phyloP scores from a whole-genome alignment of 805 yeast genomes.

The Candida chilensis region DNA sequence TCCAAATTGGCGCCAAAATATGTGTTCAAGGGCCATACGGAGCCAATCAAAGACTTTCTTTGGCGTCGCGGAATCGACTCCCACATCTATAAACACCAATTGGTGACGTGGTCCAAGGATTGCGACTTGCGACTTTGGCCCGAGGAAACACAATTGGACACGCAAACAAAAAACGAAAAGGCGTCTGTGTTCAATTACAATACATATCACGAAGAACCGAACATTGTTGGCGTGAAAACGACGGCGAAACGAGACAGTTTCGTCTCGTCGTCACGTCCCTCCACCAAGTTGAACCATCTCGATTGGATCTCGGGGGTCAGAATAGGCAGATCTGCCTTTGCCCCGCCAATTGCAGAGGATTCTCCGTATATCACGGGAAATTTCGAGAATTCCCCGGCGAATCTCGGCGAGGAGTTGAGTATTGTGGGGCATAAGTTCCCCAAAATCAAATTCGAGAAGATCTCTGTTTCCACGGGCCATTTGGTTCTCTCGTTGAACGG shows the following conservation, averaged over 20 bases:
- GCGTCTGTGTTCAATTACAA: conserved; percentile 11
- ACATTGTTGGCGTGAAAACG: no score
- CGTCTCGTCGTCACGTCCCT: no score
- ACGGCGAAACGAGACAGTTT: conserved; percentile 1
- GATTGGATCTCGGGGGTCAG: conserved; percentile 93
- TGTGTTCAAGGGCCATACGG: conserved; percentile 73
- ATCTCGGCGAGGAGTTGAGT: conserved; percentile 88
- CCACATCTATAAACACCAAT: conserved; percentile 51
- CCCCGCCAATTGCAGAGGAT: conserved; percentile 13
- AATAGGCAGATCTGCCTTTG: conserved; percentile 46
- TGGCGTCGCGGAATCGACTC: conserved; percentile 65
- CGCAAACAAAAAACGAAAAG: not conserved
- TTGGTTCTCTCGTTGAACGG: conserved; percentile 74
- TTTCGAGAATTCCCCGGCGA: conserved; percentile 33
- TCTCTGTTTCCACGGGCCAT: conserved; percentile 80
- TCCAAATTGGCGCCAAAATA: conserved; percentile 41
- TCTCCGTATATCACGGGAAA: not conserved
- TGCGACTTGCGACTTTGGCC: conserved; percentile 83
- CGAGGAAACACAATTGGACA: conserved; percentile 22
- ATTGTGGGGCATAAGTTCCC: conserved; percentile 85
- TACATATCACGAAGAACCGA: conserved; percentile 27
- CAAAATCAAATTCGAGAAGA: conserved; percentile 74
- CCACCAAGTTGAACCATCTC: conserved; percentile 43
- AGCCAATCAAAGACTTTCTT: conserved; percentile 77
- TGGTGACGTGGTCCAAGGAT: conserved; percentile 93